Conservation (phyloP, 345 rosid species). For the Punica granatum region DNA sequence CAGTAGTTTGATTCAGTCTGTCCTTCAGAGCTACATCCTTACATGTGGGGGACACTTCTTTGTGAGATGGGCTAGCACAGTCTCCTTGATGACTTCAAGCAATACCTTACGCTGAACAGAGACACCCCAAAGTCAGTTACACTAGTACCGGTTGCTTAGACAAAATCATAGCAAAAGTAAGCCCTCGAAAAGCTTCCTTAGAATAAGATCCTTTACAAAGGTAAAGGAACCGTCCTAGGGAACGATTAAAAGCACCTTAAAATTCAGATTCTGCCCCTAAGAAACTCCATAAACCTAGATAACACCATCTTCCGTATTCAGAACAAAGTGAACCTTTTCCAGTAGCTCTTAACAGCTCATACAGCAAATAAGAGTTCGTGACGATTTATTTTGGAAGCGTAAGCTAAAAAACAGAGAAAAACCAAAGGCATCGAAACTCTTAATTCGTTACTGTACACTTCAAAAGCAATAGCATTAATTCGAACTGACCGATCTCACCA, state of each 20-base stretch:
- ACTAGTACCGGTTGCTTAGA: neutral
- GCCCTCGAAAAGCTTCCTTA: neutral
- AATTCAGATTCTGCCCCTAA: neutral
- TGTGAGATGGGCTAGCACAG: conserved; percentile 75
- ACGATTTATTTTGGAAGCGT: neutral
- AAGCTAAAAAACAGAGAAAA: neutral
- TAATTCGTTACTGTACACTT: too few species aligned
- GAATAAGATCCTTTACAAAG: neutral
- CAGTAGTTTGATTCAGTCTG: neutral
- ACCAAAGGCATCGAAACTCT: neutral
- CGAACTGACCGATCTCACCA: too few species aligned
- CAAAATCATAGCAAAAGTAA: neutral
- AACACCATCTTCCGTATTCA: too few species aligned
- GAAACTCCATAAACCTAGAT: neutral
- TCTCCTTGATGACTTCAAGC: conserved; percentile 84
- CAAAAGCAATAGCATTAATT: too few species aligned
- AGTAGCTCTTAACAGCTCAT: neutral
- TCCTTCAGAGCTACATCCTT: conserved; percentile 19
- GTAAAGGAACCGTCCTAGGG: neutral
- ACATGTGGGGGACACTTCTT: conserved; percentile 88
- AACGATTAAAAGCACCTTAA: neutral
- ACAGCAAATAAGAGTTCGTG: neutral
- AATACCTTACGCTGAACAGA: conserved; percentile 61
- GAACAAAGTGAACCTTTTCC: neutral
- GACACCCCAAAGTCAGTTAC: conserved; percentile 15